Base-by-base conservation (phyloP, 2,329 filamentous ascomycete species). In the Talaromyces sp. region DNA sequence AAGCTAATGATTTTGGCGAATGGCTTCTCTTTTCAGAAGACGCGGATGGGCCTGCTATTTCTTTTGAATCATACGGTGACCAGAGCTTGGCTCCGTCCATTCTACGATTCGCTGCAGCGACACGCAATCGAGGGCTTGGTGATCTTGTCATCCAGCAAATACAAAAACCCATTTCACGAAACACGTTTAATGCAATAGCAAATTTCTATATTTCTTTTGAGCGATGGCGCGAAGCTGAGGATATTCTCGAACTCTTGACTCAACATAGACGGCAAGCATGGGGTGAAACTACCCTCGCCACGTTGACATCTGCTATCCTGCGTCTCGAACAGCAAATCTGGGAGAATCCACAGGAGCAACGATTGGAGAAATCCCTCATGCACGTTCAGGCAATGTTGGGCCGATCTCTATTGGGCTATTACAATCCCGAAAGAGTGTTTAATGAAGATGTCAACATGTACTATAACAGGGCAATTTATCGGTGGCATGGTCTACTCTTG, bases 41-140 rank as follows among this genome's bases (percentile, higher is more conserved):
- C 61, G 62, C 81, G 13, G 81, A 84, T 62, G 81, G 80, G 0
- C 80, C 81, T n/a, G 60, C 80, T 2, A 81, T 85, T 22, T 69
- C 75, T 21, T 63, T 66, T 11, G 64, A 66, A 19, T 62, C 76
- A 25, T 84, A 83, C 62, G 65, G 65, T 2, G 70, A 82, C 60
- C 75, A 75, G 31, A 70, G 71, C 50, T 70, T 86, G 22, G 75
- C 78, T 2, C 77, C 82, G 11, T 77, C 81, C 0, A 70, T 86
- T 28, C 73, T 84, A 35, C 77, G 79, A 17, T 84, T 82, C 63
- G 82, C 81, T 6, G 72, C 77, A 10, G 76, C 78, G 17, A 78
- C 79, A 10, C 70, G 76, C 39, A 78, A 84, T 60, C 55, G 50
- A 7, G 58, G 64, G 4, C 64, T 76, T 21, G 66, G 67, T 33